Conservation (phyloP, 352 stramenopile species). For the Pythium periplocum region DNA sequence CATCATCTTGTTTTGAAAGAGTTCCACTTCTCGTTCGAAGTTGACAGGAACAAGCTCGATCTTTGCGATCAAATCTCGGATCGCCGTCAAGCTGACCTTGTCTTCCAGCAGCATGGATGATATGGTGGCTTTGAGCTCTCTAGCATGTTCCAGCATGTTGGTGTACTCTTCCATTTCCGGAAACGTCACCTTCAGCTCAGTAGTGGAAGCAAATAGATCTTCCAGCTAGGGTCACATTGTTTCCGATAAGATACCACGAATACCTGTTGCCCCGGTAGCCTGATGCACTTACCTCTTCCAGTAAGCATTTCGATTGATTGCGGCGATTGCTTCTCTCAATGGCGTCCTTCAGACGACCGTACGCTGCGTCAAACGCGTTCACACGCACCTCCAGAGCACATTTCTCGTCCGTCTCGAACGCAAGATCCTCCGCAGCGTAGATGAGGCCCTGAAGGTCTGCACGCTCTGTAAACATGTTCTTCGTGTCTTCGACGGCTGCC, state of each 20-base stretch:
- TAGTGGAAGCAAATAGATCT: constrained; percentile 37
- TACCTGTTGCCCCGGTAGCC: too few species aligned
- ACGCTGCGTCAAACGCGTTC: constrained; percentile 44
- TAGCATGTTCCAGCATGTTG: constrained; percentile 54
- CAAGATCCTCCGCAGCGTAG: constrained; percentile 54
- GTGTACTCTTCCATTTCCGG: constrained; percentile 45
- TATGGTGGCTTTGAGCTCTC: constrained; percentile 57
- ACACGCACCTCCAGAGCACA: constrained; percentile 33
- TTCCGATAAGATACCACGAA: too few species aligned
- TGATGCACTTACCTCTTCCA: constrained; percentile 35
- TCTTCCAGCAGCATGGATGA: constrained; percentile 63
- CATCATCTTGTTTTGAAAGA: constrained; percentile 83
- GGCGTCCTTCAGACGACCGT: constrained; percentile 58
- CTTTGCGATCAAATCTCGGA: constrained; percentile 72
- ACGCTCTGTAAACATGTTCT: constrained; percentile 31
- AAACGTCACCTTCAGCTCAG: constrained; percentile 48
- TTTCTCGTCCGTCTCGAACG: constrained; percentile 38
- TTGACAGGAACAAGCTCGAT: constrained; percentile 86
- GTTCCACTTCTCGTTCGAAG: constrained; percentile 71
- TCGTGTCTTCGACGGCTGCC: constrained; percentile 27
- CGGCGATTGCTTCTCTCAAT: constrained; percentile 58
- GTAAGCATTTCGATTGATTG: constrained; percentile 54
- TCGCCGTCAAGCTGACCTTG: constrained; percentile 77
- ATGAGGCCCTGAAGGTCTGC: constrained; percentile 42
- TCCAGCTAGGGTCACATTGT: constrained; percentile 23